A percentile compares a stretch with the other conserved stretches of the same genome.
phyloP scores from a whole-genome alignment of 148 eudicot genomes.

The Rhododendron williamsianum region DNA sequence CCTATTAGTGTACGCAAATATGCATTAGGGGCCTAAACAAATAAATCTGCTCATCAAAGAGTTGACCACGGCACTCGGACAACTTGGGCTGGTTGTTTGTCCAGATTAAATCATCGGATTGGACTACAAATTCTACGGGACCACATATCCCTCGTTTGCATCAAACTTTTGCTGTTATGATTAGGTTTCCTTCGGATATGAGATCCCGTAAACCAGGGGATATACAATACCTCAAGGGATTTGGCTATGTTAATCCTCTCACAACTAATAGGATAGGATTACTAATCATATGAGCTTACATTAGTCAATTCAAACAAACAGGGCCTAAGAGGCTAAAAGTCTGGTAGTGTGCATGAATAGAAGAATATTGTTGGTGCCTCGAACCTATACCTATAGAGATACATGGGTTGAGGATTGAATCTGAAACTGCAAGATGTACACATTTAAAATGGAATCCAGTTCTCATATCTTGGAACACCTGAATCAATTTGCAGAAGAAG shows the following conservation, averaged over 20 bases:
- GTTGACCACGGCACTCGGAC: not conserved
- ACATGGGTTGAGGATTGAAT: not conserved
- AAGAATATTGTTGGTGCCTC: not conserved
- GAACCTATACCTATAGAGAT: not conserved
- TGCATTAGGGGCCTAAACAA: not conserved
- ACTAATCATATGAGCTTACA: not conserved
- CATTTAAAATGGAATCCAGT: not conserved
- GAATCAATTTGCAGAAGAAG: slow-evolving; percentile 35
- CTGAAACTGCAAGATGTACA: not conserved
- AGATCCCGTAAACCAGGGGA: not conserved
- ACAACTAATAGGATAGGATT: not conserved
- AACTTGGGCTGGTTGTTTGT: not conserved
- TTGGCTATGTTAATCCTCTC: not conserved
- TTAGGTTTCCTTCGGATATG: not conserved
- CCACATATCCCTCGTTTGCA: not conserved
- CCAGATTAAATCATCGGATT: not conserved
- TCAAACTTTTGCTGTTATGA: not conserved
- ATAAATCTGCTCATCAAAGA: not conserved
- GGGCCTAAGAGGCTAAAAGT: not conserved
- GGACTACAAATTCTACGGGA: not conserved
- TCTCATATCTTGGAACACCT: not conserved
- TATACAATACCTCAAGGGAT: not conserved
- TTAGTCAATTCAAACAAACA: not conserved
- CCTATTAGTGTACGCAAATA: not conserved
- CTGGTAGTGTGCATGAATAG: not conserved